These are phyloP conservation scores for Anisodus acutangulus DNA, from an alignment of 257 asterid genomes.

Conservation along the genomic window DNA sequence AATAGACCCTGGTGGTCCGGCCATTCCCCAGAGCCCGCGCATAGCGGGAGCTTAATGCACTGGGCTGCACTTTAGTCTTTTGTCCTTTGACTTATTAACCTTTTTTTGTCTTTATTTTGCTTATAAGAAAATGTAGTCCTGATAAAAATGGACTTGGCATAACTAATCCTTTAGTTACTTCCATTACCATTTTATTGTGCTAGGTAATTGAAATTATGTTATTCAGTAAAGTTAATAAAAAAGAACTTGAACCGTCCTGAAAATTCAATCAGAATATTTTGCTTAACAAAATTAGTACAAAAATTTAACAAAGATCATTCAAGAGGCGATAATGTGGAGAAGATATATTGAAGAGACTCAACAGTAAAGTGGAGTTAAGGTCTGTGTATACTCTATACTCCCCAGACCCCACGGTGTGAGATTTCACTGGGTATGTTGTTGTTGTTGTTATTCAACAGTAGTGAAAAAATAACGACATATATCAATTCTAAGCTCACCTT, in stretches of 20 bases:
- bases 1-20: too few relatives aligned
- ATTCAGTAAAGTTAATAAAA: neutral
- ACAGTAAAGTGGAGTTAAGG: too few relatives aligned
- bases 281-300: neutral
- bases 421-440: too few relatives aligned
- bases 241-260: neutral
- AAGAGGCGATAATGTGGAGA: neutral
- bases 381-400: too few relatives aligned
- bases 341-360: neutral
- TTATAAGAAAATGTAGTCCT: too few relatives aligned
- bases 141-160: too few relatives aligned
- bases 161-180: too few relatives aligned
- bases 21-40: too few relatives aligned
- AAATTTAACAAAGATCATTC: neutral
- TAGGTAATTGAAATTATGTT: neutral
- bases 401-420: too few relatives aligned
- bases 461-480: neutral
- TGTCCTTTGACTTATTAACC: neutral
- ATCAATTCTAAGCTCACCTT: neutral
- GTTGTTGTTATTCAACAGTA: neutral
- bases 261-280: neutral
- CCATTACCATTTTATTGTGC: neutral
- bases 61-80: too few relatives aligned
- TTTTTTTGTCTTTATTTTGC: too few relatives aligned
- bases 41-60: too few relatives aligned